Conservation (phyloP, 257 asterid species). For the Petunia axillaris region DNA sequence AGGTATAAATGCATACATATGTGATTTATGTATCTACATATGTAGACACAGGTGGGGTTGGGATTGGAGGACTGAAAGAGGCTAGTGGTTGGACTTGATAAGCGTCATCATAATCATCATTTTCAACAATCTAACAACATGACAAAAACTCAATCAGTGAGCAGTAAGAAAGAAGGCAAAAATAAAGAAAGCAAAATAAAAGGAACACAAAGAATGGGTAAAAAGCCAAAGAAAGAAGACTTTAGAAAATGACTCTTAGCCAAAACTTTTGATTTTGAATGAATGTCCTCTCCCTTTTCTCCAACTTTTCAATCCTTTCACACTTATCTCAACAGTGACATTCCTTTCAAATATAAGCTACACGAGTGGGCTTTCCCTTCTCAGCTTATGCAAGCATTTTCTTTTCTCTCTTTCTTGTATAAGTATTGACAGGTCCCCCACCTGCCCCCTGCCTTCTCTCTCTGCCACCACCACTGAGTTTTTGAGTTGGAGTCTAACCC, state of each 20-base stretch:
- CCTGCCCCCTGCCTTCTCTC: not conserved
- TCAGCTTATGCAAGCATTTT: not conserved
- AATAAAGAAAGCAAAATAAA: constrained; percentile 24
- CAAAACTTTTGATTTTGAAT: constrained; percentile 8
- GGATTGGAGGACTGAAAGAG: not conserved
- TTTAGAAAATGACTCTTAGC: constrained; percentile 10
- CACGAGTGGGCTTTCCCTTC: not conserved
- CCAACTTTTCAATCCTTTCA: constrained; percentile 21
- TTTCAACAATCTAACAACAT: constrained; percentile 18
- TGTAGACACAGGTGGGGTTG: not conserved
- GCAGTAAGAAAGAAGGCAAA: constrained; percentile 16
- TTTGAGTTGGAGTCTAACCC: constrained; percentile 4
- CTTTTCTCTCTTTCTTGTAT: not conserved
- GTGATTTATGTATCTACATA: not conserved
- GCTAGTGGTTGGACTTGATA: constrained; percentile 18
- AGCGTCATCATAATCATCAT: constrained; percentile 17
- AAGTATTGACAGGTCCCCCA: constrained; percentile 15
- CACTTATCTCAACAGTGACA: constrained; percentile 23
- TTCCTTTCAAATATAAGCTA: not conserved
- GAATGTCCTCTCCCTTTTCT: not conserved
- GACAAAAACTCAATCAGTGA: constrained; percentile 15
- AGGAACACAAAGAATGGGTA: not conserved
- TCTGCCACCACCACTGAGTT: not conserved
- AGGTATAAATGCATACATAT: not conserved
- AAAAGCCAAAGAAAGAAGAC: constrained; percentile 24